A percentile compares a stretch with the other conserved stretches of the same genome.
Conservation (phyloP, 2,329 filamentous ascomycete species). For the Lachnellula arida region DNA sequence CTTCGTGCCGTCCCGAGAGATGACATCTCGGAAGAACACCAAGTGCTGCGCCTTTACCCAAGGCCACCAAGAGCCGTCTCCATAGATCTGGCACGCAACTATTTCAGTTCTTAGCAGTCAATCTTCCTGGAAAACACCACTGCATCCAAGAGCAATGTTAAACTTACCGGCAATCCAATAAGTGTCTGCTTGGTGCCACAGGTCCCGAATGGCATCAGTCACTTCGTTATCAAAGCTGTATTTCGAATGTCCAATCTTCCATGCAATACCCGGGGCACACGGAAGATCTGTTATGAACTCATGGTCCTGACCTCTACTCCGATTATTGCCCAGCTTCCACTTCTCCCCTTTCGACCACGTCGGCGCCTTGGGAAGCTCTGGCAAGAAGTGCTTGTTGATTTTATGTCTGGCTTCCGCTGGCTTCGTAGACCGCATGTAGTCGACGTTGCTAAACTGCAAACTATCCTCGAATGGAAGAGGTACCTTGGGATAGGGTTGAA, state of each 20-base stretch:
- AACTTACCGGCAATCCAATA: background rate
- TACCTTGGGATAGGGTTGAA: background rate
- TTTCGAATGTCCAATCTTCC: background rate
- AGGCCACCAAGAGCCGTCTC: background rate
- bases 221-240: background rate
- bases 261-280: background rate
- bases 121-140: background rate
- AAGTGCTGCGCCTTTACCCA: background rate
- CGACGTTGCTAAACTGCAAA: too few relatives aligned
- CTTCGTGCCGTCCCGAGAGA: background rate
- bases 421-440: too few relatives aligned
- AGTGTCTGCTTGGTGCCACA: background rate
- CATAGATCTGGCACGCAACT: background rate
- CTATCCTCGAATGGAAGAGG: background rate
- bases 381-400: too few relatives aligned
- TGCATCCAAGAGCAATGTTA: background rate
- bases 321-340: too few relatives aligned
- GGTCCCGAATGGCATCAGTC: background rate
- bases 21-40: background rate
- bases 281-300: background rate
- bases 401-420: too few relatives aligned
- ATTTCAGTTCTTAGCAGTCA: background rate
- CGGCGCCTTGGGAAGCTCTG: too few relatives aligned
- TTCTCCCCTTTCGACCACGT: too few relatives aligned
- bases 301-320: background rate